phyloP scores from a whole-genome alignment of 2,329 filamentous ascomycete species.

The Pseudocercospora pini-densiflorae region DNA sequence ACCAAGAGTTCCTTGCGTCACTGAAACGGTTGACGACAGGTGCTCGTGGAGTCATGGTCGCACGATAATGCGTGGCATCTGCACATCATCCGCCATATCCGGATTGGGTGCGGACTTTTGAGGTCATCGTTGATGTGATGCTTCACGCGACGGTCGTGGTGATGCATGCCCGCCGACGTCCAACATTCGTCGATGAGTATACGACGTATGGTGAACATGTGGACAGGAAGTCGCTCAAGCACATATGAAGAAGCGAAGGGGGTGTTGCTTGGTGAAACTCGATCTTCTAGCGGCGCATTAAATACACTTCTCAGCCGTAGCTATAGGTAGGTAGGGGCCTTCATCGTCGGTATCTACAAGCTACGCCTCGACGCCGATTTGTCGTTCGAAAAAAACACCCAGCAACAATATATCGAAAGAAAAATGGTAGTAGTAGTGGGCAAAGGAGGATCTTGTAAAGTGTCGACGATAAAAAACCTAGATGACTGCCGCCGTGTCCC shows the following conservation, averaged over 20 bases:
- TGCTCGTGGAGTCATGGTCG: neutral
- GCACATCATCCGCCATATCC: neutral
- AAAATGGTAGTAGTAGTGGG: neutral
- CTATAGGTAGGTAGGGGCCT: neutral
- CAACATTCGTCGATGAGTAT: neutral
- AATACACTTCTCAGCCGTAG: constrained; percentile 16
- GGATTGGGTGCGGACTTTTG: neutral
- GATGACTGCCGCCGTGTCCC: constrained; percentile 10
- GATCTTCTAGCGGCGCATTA: constrained; percentile 22
- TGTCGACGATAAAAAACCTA: neutral
- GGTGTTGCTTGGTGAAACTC: constrained; percentile 19
- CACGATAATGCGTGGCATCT: neutral
- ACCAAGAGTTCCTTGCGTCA: constrained; percentile 8
- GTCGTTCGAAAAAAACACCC: neutral
- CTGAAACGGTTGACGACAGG: neutral
- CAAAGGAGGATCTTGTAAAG: neutral
- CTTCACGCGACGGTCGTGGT: neutral
- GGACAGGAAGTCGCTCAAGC: neutral
- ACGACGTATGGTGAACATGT: neutral
- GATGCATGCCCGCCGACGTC: neutral
- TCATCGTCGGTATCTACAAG: constrained; percentile 6
- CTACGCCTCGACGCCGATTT: constrained; percentile 7
- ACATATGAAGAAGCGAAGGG: constrained; percentile 13
- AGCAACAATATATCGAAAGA: constrained; percentile 1
- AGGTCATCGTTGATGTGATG: too few species aligned